Evolutionary conservation across 176 grass and related monocot species (phyloP).

Genomic region (Echinochloa phyllopogon): DNA sequence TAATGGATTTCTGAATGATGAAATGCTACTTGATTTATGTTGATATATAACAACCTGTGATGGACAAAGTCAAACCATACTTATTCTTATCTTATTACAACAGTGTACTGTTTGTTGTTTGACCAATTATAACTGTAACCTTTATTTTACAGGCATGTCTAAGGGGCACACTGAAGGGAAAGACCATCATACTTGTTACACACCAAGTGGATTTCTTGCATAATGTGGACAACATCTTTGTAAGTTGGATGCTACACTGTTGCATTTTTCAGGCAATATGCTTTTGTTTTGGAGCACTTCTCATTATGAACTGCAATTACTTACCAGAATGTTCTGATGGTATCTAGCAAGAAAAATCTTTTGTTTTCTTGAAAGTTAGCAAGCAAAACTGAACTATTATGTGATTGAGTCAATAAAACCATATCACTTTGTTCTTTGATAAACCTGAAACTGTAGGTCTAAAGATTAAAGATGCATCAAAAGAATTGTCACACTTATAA

Average conservation of each 20-base stretch:
- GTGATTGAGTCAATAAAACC: not conserved
- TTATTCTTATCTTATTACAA: not conserved
- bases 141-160: slow-evolving; percentile 62
- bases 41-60: not conserved
- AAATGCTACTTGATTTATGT: not conserved
- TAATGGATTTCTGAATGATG: not conserved
- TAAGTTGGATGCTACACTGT: slow-evolving; percentile 39
- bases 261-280: not conserved
- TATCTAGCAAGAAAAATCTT: not conserved
- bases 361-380: not conserved
- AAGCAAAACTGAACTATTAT: slow-evolving; percentile 10
- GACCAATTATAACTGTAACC: not conserved
- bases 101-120: not conserved
- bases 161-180: slow-evolving; percentile 59
- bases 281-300: not conserved
- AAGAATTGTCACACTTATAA: not conserved
- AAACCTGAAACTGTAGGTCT: not conserved
- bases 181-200: slow-evolving; percentile 78
- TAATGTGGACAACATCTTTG: slow-evolving; percentile 72
- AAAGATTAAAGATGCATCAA: not conserved
- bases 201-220: slow-evolving; percentile 89
- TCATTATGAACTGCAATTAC: not conserved
- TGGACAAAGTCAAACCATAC: not conserved
- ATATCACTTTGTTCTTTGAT: not conserved
- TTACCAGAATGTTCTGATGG: not conserved